Evolutionary conservation across 2,329 filamentous ascomycete species (phyloP), one percentile per base, ranked within the genome.

Genomic region (Neofusicoccum cordaticola): DNA sequence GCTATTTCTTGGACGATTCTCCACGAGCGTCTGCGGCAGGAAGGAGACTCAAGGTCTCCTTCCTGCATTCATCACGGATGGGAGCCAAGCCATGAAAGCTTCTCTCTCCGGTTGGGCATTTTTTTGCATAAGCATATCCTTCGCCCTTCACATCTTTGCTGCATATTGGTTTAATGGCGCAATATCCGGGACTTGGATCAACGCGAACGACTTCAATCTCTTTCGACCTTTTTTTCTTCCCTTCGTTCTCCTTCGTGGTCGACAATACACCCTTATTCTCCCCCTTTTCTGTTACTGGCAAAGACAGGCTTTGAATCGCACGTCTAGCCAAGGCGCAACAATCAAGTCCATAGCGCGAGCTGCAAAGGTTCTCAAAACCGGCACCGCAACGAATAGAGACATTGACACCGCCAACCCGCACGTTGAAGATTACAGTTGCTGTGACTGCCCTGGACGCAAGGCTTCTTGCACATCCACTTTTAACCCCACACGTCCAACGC

Each of bases 91-190:
- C 53, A 17, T 15, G 27, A 27, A 19, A 17, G 41, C 42, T 35
- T 58, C 42, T 45, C 27, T 45, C 27, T 35, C 27, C 31, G 42
- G n/a, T 5, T 47, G 56, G 56, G 56, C 41, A 35, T 34, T 45
- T 42, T 35, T 35, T 51, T 35, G 53, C 53, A 58, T 58, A 39
- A 19, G 53, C 53, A 45, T 27, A 31, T 45, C 45, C 22, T 17
- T 47, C 27, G 53, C 41, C 31, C 13, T 45, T 17, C 27, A 35
- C 42, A 60, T 22, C 56, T 60, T 60, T 60, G 53, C 56, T 47
- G 56, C 56, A 60, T 60, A 60, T 44, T 47, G 56, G 56, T 60
- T 60, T 60, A 60, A 60, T 60, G 42, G 56, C 56, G 42, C 56
- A 60, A 19, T 31, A 60, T 60, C 27, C 56, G 31, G 17, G 27